Percentiles rank a stretch among this genome's conserved stretches.
These are phyloP conservation scores for Hyaloscypha variabilis DNA, from an alignment of 495 filamentous ascomycete species.

Conservation along the genomic window DNA sequence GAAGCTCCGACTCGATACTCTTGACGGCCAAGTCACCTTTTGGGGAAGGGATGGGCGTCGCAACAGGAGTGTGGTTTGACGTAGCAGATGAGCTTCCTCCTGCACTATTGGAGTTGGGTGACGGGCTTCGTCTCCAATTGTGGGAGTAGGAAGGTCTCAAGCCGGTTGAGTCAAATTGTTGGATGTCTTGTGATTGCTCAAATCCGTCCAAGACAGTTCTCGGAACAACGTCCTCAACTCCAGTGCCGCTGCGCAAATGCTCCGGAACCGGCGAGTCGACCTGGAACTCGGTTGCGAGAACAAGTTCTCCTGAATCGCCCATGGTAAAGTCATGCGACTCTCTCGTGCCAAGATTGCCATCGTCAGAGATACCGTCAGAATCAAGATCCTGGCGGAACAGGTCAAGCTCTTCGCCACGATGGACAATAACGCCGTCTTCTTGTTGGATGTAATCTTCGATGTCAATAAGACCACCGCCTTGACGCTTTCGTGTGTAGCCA, in stretches of 20 bases:
- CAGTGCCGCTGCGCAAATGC: slow-evolving; percentile 24
- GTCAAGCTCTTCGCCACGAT: slow-evolving; percentile 41
- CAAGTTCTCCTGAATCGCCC: slow-evolving; percentile 13
- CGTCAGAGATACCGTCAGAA: slow-evolving; percentile 15
- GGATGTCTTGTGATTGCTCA: slow-evolving; percentile 1
- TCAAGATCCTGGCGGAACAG: slow-evolving; percentile 34
- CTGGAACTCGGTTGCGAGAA: slow-evolving; percentile 17
- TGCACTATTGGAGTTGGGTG: not conserved
- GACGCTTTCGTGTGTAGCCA: slow-evolving; percentile 8
- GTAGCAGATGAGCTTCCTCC: not conserved
- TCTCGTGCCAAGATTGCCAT: slow-evolving; percentile 8
- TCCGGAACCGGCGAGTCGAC: not conserved
- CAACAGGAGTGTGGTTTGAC: not conserved
- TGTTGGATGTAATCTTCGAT: slow-evolving; percentile 33
- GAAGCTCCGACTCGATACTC: not conserved
- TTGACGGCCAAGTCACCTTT: no score
- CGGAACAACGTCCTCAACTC: slow-evolving; percentile 31
- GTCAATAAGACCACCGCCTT: slow-evolving; percentile 8
- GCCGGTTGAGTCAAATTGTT: not conserved
- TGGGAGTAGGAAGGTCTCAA: not conserved
- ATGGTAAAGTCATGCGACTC: slow-evolving; percentile 10
- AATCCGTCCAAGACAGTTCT: slow-evolving; percentile 26
- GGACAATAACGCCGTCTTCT: slow-evolving; percentile 36
- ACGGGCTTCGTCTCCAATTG: not conserved
- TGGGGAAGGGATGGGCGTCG: not conserved